These are phyloP conservation scores for Blastocystis sp. DNA, from an alignment of 352 stramenopile species.

Conservation along the genomic window DNA sequence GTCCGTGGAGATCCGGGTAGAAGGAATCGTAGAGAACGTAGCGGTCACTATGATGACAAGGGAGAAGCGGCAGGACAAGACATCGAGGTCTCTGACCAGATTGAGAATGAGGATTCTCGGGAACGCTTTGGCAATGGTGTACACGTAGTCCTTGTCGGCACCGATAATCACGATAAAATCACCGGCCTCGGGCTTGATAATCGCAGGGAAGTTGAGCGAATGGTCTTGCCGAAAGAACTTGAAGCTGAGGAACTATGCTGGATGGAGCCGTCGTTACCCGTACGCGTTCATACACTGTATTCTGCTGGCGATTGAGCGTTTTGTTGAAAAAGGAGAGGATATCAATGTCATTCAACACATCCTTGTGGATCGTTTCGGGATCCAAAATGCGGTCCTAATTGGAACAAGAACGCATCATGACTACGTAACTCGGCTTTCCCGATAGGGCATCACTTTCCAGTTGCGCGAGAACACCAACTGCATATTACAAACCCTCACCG, in stretches of 20 bases:
- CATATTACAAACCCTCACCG: too few relatives aligned
- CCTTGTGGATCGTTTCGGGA: too few relatives aligned
- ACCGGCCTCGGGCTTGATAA: neutral
- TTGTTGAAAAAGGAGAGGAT: constrained; percentile 15
- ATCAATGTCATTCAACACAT: neutral
- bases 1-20: neutral
- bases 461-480: too few relatives aligned
- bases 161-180: neutral
- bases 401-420: too few relatives aligned
- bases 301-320: neutral
- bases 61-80: neutral
- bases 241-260: neutral
- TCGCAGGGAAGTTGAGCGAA: neutral
- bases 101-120: neutral
- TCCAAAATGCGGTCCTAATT: too few relatives aligned
- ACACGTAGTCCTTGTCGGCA: neutral
- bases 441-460: too few relatives aligned
- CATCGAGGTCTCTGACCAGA: neutral
- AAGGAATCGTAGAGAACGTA: neutral
- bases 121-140: neutral
- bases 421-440: too few relatives aligned
- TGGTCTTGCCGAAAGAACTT: neutral
- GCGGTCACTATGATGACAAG: neutral
- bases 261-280: neutral
- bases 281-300: neutral